These are phyloP conservation scores for Chlamydomonas asymmetrica DNA, from an alignment of 139 green algal species.

Conservation along the genomic window DNA sequence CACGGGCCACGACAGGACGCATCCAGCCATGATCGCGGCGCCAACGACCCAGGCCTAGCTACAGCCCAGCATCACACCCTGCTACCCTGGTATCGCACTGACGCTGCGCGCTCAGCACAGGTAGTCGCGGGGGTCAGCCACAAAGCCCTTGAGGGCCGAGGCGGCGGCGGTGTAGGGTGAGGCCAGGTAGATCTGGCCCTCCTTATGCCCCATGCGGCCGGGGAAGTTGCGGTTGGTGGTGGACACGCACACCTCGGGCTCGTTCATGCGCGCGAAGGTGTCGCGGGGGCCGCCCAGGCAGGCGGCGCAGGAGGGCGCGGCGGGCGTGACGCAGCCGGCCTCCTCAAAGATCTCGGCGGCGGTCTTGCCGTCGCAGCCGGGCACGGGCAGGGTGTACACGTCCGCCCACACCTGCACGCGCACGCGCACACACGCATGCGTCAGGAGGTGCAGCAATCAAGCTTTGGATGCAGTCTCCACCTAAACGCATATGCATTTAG, in stretches of 20 bases:
- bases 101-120: too few species aligned
- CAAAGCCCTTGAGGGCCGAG: constrained; percentile 79
- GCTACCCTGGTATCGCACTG: too few species aligned
- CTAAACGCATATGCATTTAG: too few species aligned
- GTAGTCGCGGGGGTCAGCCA: constrained; percentile 90
- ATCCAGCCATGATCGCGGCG: too few species aligned
- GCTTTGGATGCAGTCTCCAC: too few species aligned
- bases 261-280: constrained; percentile 96
- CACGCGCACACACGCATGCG: too few species aligned
- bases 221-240: constrained; percentile 98
- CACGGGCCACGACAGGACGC: too few species aligned
- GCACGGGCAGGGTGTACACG: constrained; percentile 88
- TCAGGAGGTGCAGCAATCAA: too few species aligned
- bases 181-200: constrained; percentile 94
- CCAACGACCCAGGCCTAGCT: too few species aligned
- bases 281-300: constrained; percentile 92
- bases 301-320: constrained; percentile 86
- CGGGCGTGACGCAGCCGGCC: constrained; percentile 86
- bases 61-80: too few species aligned
- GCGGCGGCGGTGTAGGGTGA: constrained; percentile 92
- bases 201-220: constrained; percentile 96
- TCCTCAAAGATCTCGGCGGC: constrained; percentile 93
- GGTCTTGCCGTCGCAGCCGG: constrained; percentile 92
- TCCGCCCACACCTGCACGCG: constrained; percentile 86
- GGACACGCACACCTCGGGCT: constrained; percentile 91